Percentiles rank a stretch among this genome's conserved stretches.
phyloP scores from a whole-genome alignment of 73 alveolate species.

The Durusdinium trenchii region DNA sequence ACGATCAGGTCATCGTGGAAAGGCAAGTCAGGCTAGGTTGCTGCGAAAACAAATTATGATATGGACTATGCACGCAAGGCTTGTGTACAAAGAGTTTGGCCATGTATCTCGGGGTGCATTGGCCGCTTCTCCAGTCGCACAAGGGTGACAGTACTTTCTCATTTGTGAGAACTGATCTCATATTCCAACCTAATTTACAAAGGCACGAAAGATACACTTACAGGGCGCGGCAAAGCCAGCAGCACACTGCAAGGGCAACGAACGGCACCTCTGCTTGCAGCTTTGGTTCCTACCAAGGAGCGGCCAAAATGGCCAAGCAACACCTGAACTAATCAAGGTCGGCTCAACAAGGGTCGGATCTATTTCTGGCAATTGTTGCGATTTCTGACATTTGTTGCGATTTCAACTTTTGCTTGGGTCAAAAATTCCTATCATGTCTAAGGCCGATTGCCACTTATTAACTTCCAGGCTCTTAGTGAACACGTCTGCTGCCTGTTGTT shows the following conservation, averaged over 20 bases:
- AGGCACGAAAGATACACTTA: not conserved
- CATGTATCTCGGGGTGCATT: not conserved
- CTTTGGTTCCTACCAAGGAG: constrained; percentile 37
- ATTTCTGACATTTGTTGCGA: not conserved
- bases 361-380: not conserved
- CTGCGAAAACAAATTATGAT: not conserved
- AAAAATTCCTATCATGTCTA: constrained; percentile 22
- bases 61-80: not conserved
- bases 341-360: constrained; percentile 58
- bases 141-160: not conserved
- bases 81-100: not conserved
- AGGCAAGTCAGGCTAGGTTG: not conserved
- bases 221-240: constrained; percentile 11
- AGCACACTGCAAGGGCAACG: not conserved
- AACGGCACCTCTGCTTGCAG: not conserved
- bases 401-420: not conserved
- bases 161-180: not conserved
- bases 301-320: constrained; percentile 42
- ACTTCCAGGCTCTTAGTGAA: constrained; percentile 15
- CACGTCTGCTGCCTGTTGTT: constrained; percentile 43
- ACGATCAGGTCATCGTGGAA: too few relatives aligned
- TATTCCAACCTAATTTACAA: not conserved
- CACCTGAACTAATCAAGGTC: constrained; percentile 31
- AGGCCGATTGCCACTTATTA: constrained; percentile 39
- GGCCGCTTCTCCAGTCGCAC: constrained; percentile 8